Base-by-base conservation (phyloP, 495 filamentous ascomycete genomes). In the Podospora didyma region DNA sequence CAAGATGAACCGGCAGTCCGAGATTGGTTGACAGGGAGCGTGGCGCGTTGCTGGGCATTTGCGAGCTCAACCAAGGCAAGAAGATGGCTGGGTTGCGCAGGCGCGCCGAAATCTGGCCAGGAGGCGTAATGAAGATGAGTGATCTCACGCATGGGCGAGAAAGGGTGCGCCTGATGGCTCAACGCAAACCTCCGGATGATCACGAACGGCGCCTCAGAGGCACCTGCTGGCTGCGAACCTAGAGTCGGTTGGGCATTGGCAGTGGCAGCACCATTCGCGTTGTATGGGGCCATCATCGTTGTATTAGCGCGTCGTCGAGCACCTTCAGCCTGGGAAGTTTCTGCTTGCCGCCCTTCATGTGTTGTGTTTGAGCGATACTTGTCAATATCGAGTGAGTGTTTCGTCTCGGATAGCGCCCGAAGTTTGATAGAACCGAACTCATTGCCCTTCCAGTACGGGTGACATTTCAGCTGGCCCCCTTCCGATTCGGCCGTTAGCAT, bases 401-500 rank as follows among this genome's bases (percentile, higher is more conserved):
- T 85, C 69, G 86, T 86, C 66, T 97, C 90, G 1, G 89, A 90
- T 35, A 96, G 77, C 20, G 79, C 75, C 46, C 87, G 88, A 23
- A 98, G 80, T 66, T 81, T 83, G 48, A 96, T 81, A 20, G 85
- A 78, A 1, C 95, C 94, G 67, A 94, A 97, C 53, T 86, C 80
- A 47, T 82, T 83, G n/a, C 79, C 81, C 34, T 83, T 75, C 94
- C 94, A 98, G 68, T 96, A 98, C 1, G 88, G 87, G 67, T 98
- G 92, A 55, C 92, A 94, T 70, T 97, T 98, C 17, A 93, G 77
- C 63, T 96, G 95, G 7, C 95, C 93, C 23, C 94, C 89, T 76
- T 98, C 94, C 22, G 86, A 77, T 69, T 98, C 94, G n/a, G 94
- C 93, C 3, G 94, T 97, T 53, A 98, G 78, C 81, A 96, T 96